Conservation (phyloP, 768 basidiomycete genomes). For the Lentinula raphanica region DNA sequence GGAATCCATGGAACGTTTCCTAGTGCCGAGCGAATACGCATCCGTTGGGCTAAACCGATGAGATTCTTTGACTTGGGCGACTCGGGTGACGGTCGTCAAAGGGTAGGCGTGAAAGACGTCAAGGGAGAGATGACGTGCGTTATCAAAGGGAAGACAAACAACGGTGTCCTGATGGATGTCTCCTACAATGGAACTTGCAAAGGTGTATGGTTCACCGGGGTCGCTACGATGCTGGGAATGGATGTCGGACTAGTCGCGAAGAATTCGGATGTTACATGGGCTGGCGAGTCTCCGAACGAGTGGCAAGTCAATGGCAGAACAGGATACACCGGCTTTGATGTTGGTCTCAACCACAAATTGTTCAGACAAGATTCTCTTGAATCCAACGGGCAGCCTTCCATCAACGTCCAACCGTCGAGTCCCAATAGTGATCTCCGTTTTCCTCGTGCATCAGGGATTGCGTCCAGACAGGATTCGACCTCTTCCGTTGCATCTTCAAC, state of each 20-base stretch:
- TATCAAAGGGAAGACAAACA: conserved; percentile 46
- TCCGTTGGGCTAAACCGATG: conserved; percentile 72
- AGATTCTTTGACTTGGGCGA: conserved; percentile 35
- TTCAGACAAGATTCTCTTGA: conserved; percentile 51
- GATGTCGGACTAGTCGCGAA: conserved; percentile 68
- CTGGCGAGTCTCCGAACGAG: conserved; percentile 37
- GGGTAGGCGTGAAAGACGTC: conserved; percentile 65
- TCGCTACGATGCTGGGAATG: conserved; percentile 75
- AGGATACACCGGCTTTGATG: conserved; percentile 71
- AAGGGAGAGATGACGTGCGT: conserved; percentile 62
- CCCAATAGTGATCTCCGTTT: not conserved
- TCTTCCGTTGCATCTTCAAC: conserved; percentile 48
- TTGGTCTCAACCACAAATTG: conserved; percentile 25
- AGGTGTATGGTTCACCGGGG: conserved; percentile 78
- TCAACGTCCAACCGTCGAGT: conserved; percentile 13
- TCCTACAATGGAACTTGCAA: conserved; percentile 72
- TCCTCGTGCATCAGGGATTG: conserved; percentile 8
- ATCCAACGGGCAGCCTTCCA: conserved; percentile 24
- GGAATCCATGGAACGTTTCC: conserved; percentile 76
- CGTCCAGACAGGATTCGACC: conserved; percentile 34
- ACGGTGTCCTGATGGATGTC: conserved; percentile 58
- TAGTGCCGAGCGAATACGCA: conserved; percentile 66
- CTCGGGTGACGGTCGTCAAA: conserved; percentile 46
- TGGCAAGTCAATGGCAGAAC: conserved; percentile 62
- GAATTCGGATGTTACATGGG: conserved; percentile 67